Conservation (phyloP, 2,329 filamentous ascomycete species). For the Tolypocladium inflatum region DNA sequence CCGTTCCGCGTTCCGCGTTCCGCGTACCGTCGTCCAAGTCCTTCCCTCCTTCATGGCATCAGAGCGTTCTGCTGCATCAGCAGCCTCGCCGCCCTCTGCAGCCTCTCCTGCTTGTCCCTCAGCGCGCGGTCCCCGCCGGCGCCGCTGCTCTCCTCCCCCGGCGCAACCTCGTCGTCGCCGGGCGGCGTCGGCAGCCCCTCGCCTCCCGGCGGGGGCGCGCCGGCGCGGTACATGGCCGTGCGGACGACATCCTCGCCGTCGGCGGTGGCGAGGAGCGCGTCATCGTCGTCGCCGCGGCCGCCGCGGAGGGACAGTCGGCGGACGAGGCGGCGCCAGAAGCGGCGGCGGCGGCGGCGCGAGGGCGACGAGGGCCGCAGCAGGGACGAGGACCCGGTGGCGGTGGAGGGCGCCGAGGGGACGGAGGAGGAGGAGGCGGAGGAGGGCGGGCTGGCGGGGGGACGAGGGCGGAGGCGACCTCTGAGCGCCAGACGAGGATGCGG, state of each 20-base stretch:
- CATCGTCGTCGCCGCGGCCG: constrained; percentile 5
- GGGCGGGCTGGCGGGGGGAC: constrained; percentile 11
- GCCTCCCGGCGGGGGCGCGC: constrained; percentile 3
- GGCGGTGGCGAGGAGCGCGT: constrained; percentile 4
- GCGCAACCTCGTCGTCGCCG: constrained; percentile 11
- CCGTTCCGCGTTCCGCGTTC: too few species aligned
- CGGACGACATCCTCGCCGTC: constrained; percentile 8
- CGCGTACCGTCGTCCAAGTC: not conserved
- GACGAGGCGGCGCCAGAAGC: constrained; percentile 12
- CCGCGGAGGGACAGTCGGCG: constrained; percentile 10
- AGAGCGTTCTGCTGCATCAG: constrained; percentile 15
- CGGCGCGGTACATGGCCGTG: constrained; percentile 26
- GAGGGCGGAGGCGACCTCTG: constrained; percentile 32
- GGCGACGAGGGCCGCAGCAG: constrained; percentile 10
- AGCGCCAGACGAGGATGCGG: constrained; percentile 40
- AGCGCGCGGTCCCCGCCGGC: constrained; percentile 15
- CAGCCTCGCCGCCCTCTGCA: constrained; percentile 29
- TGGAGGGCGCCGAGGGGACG: constrained; percentile 17
- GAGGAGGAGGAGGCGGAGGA: constrained; percentile 15
- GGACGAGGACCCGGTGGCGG: constrained; percentile 22
- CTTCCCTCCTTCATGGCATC: not conserved
- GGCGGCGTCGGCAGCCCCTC: constrained; percentile 7
- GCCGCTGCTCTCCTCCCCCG: constrained; percentile 14
- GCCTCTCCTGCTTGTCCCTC: constrained; percentile 25
- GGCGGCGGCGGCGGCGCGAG: constrained; percentile 14